These are phyloP conservation scores for Paramecium octaurelia DNA, from an alignment of 73 alveolate species.

Conservation along the genomic window DNA sequence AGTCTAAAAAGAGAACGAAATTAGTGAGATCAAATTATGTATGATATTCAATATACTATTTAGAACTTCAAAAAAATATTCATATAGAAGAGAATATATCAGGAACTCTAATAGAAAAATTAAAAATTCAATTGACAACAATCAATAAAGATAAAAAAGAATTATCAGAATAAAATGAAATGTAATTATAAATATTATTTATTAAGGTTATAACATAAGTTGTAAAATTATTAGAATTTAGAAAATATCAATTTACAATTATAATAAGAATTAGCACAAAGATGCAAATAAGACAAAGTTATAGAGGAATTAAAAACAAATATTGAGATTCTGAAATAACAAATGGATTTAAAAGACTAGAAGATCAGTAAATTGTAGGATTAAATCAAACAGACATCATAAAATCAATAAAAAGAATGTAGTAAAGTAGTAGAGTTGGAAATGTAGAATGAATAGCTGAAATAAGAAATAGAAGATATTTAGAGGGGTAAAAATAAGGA, in stretches of 20 bases:
- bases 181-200: neutral
- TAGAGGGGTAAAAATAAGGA: neutral
- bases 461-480: neutral
- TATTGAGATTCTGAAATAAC: neutral
- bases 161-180: neutral
- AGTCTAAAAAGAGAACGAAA: neutral
- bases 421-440: neutral
- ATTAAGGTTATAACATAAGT: neutral
- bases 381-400: neutral
- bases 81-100: neutral
- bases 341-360: neutral
- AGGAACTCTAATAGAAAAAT: neutral
- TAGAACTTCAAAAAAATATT: neutral
- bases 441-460: neutral
- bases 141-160: neutral
- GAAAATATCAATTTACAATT: neutral
- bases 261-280: neutral
- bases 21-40: neutral
- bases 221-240: neutral
- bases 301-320: neutral
- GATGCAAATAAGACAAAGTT: neutral
- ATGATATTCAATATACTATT: neutral
- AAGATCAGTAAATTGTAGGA: neutral
- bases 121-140: neutral
- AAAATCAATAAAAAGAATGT: neutral